Evolutionary conservation across 2,329 filamentous ascomycete genomes (phyloP).

Genomic region (Zasmidium citrigriseum): DNA sequence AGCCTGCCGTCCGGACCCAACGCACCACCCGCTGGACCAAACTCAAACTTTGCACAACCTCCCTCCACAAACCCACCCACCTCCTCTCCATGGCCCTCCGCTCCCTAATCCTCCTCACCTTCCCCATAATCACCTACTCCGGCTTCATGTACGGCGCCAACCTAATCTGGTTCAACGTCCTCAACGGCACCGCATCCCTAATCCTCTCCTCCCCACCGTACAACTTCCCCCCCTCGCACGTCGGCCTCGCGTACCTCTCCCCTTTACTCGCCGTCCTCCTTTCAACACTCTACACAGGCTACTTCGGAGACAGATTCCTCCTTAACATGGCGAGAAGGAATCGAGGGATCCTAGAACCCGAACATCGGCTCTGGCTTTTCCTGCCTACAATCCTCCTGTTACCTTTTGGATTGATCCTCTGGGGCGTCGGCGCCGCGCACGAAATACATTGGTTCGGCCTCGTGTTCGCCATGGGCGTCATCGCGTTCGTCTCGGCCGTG

Average conservation of each 20-base stretch:
- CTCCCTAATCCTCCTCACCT: slow-evolving; percentile 39
- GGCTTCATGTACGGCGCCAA: slow-evolving; percentile 44
- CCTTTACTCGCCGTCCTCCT: slow-evolving; percentile 39
- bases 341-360: slow-evolving; percentile 42
- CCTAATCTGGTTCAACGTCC: slow-evolving; percentile 46
- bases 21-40: slow-evolving; percentile 37
- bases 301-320: slow-evolving; percentile 38
- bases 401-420: slow-evolving; percentile 49
- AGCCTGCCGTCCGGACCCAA: no score
- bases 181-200: slow-evolving; percentile 44
- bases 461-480: slow-evolving; percentile 47
- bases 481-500: slow-evolving; percentile 47
- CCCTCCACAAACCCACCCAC: slow-evolving; percentile 34
- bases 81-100: slow-evolving; percentile 31
- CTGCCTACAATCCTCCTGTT: slow-evolving; percentile 43
- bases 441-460: slow-evolving; percentile 52
- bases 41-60: slow-evolving; percentile 31
- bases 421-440: slow-evolving; percentile 53
- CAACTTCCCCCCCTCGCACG: slow-evolving; percentile 40
- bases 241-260: slow-evolving; percentile 41
- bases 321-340: slow-evolving; percentile 40
- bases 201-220: slow-evolving; percentile 42
- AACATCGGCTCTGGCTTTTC: slow-evolving; percentile 45
- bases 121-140: slow-evolving; percentile 41
- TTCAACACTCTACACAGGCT: slow-evolving; percentile 38